Conservation (phyloP, 768 basidiomycete species). For the Mycena metata region DNA sequence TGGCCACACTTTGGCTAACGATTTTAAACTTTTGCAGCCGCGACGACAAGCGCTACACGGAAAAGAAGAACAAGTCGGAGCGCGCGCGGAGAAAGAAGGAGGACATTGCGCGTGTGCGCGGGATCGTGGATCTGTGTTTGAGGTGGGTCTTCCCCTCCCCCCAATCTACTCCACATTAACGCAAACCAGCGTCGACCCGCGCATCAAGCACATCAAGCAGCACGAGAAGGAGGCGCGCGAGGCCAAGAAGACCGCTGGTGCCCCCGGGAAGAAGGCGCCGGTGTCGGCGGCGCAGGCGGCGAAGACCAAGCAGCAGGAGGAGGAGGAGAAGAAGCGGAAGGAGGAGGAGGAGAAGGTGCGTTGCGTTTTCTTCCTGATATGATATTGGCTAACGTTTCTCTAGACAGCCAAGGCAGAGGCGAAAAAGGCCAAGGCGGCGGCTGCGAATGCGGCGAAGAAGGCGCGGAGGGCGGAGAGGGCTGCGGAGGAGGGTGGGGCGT, state of each 20-base stretch:
- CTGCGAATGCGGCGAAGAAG: constrained; percentile 93
- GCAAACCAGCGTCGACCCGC: constrained; percentile 75
- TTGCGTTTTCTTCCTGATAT: too few relatives aligned
- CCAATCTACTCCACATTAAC: too few relatives aligned
- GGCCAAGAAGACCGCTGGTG: constrained; percentile 89
- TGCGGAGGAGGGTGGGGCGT: constrained; percentile 20
- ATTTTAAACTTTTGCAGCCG: too few relatives aligned
- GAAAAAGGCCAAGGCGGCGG: constrained; percentile 87
- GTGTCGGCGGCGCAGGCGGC: constrained; percentile 73
- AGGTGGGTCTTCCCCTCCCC: constrained; percentile 46
- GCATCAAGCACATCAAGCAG: constrained; percentile 97
- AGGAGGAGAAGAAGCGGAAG: constrained; percentile 79
- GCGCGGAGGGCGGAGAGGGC: constrained; percentile 53
- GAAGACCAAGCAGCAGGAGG: constrained; percentile 81
- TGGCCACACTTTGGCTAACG: too few relatives aligned
- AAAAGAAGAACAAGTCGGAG: constrained; percentile 99
- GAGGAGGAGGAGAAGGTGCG: constrained; percentile 83
- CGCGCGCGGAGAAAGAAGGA: constrained; percentile 97
- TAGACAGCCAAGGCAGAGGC: constrained; percentile 71
- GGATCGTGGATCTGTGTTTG: constrained; percentile 88
- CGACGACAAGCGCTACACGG: constrained; percentile 98
- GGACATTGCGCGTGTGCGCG: constrained; percentile 90
- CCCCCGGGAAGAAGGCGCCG: constrained; percentile 56
- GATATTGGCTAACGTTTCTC: too few relatives aligned
- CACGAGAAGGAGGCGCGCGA: constrained; percentile 96